Percentiles rank a stretch among this genome's conserved stretches.
phyloP scores from a whole-genome alignment of 306 rosid genomes.

The Castanospermum australe region DNA sequence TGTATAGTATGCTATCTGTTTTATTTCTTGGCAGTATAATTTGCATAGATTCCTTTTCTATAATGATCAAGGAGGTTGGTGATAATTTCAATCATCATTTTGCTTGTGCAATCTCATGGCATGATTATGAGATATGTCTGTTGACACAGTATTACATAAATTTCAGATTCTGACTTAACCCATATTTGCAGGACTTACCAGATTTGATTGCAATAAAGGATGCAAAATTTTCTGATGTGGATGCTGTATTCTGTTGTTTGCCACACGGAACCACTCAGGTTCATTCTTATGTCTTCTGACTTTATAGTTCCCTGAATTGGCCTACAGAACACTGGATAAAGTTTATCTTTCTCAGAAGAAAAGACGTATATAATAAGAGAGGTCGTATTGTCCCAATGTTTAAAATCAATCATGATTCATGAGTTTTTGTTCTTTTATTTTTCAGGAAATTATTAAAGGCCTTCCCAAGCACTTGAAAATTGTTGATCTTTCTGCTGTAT shows the following conservation, averaged over 20 bases:
- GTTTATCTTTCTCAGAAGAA: conserved; percentile 7
- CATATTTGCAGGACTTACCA: conserved; percentile 64
- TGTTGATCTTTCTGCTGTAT: conserved; percentile 98
- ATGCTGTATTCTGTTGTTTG: conserved; percentile 95
- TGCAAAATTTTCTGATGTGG: conserved; percentile 73
- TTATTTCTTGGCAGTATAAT: background rate
- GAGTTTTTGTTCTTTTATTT: conserved; percentile 23
- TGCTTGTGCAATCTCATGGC: conserved; percentile 10
- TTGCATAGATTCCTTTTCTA: background rate
- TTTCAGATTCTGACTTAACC: conserved; percentile 20
- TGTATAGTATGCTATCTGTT: background rate
- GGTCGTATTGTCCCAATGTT: background rate
- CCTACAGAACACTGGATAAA: background rate
- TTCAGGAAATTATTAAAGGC: conserved; percentile 86
- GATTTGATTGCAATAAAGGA: conserved; percentile 87
- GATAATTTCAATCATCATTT: conserved; percentile 14
- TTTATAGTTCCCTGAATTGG: background rate
- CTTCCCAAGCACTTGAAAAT: conserved; percentile 86
- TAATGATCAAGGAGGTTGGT: conserved; percentile 11
- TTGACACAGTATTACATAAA: background rate
- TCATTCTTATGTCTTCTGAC: conserved; percentile 2
- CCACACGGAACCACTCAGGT: conserved; percentile 99
- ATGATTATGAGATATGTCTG: background rate
- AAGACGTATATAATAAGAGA: background rate
- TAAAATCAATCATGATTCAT: conserved; percentile 18